Evolutionary conservation across 2,329 filamentous ascomycete genomes (phyloP).

Genomic region (Penicillium aurantiogriseum): DNA sequence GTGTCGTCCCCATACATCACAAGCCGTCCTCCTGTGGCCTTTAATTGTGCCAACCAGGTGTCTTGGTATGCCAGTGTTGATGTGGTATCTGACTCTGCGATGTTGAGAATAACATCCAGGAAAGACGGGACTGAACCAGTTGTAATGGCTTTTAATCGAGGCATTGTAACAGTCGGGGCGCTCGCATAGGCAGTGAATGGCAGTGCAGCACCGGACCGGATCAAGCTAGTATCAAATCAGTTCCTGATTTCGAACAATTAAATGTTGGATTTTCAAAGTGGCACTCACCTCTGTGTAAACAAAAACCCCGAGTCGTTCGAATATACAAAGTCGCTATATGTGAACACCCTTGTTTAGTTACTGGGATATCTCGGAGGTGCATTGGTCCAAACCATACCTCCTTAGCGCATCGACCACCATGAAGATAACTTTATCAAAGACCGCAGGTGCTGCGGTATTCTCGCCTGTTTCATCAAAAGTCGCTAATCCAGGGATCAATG

Average conservation of each 20-base stretch:
- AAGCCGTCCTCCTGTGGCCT: constrained; percentile 71
- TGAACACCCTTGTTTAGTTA: neutral
- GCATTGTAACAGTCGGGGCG: constrained; percentile 98
- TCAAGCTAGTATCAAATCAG: constrained; percentile 59
- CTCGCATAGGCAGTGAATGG: constrained; percentile 94
- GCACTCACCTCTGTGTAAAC: constrained; percentile 75
- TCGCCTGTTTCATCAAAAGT: constrained; percentile 56
- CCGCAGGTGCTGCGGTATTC: constrained; percentile 53
- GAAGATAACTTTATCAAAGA: constrained; percentile 88
- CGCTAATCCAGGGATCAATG: constrained; percentile 82
- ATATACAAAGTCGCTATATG: constrained; percentile 86
- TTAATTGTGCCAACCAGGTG: constrained; percentile 94
- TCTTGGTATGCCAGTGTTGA: constrained; percentile 87
- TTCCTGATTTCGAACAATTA: neutral
- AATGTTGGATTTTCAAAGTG: constrained; percentile 6
- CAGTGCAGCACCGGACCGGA: constrained; percentile 76
- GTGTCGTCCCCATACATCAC: constrained; percentile 98
- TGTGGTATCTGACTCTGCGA: constrained; percentile 88
- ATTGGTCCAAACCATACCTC: constrained; percentile 57
- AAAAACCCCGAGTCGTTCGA: constrained; percentile 74
- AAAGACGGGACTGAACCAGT: constrained; percentile 98
- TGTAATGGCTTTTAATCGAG: constrained; percentile 92
- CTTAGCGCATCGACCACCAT: constrained; percentile 97
- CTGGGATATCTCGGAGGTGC: neutral
- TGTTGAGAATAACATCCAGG: constrained; percentile 92